Evolutionary conservation across 2,329 filamentous ascomycete genomes (phyloP), one percentile per base, ranked within the genome.

Genomic region (Penicillium olsonii): DNA sequence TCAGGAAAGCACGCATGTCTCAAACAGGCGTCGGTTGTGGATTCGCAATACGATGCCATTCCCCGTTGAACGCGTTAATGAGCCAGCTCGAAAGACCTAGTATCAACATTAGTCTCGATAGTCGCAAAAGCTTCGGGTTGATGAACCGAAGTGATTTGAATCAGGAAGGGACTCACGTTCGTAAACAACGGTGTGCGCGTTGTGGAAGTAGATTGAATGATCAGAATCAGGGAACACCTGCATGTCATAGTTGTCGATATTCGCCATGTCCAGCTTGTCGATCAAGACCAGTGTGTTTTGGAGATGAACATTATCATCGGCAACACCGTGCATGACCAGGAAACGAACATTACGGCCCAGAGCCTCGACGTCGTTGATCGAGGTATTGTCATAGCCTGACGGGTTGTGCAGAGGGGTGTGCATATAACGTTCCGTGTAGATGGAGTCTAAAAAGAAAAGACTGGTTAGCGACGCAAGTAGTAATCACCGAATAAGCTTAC

Each of bases 221-320:
- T 99, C 91, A 45, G 89, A 95, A 69, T 99, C 94, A 0, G 94
- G 94, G 73, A 96, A 99, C 48, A 97, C 84, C 69, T 97, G 92
- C 11, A 99, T 84, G 66, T 99, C 94, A 63, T 97, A 99, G 65
- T 99, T 99, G 70, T 92, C 85, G 3, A 96, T 83, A 11, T 84
- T 83, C 1, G 79, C 85, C 44, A 95, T 64, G 73, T 99, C 90
- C 37, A 99, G 78, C 61, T 86, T 87, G 69, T 99, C 95, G 39
- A 99, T 78, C 54, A 99, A 74, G 1, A 85, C 88, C 50, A 97
- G 80, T 0, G 92, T 91, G 70, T 95, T 97, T 71, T 99, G 95
- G 71, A 96, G 85, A 70, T 99, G 95, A 11, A 99, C 94, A 63
- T 99, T 99, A 72, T 99, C 94, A 65, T 99, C 94, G 7, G 88